phyloP scores from a whole-genome alignment of 257 asterid species.

The Paulownia fortunei region DNA sequence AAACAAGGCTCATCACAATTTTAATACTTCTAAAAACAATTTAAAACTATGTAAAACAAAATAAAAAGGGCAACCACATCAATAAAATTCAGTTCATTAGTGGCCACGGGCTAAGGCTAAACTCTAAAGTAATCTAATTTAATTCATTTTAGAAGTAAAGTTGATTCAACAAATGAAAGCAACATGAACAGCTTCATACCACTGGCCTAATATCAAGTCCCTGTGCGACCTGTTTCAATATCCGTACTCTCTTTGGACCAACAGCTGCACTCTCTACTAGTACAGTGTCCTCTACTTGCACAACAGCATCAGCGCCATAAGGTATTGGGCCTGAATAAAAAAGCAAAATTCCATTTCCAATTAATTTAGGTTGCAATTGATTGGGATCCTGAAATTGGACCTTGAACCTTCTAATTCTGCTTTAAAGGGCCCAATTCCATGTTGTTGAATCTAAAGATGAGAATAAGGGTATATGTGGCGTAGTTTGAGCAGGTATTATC shows the following conservation, averaged over 20 bases:
- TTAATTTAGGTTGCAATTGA: conserved; percentile 9
- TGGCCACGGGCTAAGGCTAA: not conserved
- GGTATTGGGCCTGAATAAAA: conserved; percentile 84
- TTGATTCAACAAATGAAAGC: conserved; percentile 23
- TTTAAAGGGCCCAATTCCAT: conserved; percentile 19
- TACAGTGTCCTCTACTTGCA: conserved; percentile 89
- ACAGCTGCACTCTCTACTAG: conserved; percentile 47
- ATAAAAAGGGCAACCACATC: not conserved
- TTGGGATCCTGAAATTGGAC: conserved; percentile 7
- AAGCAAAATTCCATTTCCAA: not conserved
- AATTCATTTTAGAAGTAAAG: not conserved
- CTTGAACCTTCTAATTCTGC: conserved; percentile 24
- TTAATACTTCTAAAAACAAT: conserved; percentile 2
- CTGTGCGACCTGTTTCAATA: conserved; percentile 64
- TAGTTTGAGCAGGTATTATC: not conserved
- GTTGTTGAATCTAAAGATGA: not conserved
- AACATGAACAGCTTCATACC: conserved; percentile 58
- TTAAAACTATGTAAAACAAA: not conserved
- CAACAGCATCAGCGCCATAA: conserved; percentile 92
- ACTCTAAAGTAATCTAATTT: not conserved
- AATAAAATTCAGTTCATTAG: not conserved
- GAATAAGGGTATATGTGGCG: conserved; percentile 9
- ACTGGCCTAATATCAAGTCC: conserved; percentile 91
- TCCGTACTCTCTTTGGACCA: conserved; percentile 59
- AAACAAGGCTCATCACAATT: not conserved